Conservation (phyloP, 2,329 filamentous ascomycete genomes). For the Monilinia aucupariae region DNA sequence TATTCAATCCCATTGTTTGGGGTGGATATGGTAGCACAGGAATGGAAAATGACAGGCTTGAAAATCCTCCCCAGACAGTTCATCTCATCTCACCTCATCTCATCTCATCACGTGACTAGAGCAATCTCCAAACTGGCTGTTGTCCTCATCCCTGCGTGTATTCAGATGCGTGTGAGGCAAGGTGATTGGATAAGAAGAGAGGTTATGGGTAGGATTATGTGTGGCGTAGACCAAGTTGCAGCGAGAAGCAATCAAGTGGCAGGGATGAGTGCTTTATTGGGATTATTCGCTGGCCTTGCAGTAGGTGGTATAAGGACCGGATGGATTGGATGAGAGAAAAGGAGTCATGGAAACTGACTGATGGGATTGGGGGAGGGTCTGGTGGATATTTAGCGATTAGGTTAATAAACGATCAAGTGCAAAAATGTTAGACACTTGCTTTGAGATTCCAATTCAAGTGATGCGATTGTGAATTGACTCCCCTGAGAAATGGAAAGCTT, state of each 20-base stretch:
- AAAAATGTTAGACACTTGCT: too few relatives aligned
- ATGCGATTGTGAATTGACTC: not conserved
- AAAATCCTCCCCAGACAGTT: not conserved
- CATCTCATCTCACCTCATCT: not conserved
- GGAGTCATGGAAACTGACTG: not conserved
- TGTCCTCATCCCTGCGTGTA: not conserved
- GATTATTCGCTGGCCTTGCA: slow-evolving; percentile 16
- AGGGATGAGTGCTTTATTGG: slow-evolving; percentile 6
- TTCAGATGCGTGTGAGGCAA: not conserved
- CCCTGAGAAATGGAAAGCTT: not conserved
- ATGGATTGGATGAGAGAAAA: not conserved
- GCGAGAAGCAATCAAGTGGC: not conserved
- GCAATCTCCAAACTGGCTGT: not conserved
- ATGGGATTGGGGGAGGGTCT: not conserved
- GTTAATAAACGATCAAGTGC: too few relatives aligned
- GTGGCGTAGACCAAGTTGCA: not conserved
- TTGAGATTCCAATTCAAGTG: too few relatives aligned
- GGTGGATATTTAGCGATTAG: not conserved
- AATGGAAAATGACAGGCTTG: not conserved
- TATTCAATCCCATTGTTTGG: not conserved
- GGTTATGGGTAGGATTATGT: not conserved
- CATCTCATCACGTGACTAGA: slow-evolving; percentile 2
- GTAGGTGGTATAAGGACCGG: not conserved
- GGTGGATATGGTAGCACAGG: not conserved
- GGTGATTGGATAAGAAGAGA: slow-evolving; percentile 7